Base-by-base conservation (phyloP, 495 filamentous ascomycete species). In the Neurospora terricola region DNA sequence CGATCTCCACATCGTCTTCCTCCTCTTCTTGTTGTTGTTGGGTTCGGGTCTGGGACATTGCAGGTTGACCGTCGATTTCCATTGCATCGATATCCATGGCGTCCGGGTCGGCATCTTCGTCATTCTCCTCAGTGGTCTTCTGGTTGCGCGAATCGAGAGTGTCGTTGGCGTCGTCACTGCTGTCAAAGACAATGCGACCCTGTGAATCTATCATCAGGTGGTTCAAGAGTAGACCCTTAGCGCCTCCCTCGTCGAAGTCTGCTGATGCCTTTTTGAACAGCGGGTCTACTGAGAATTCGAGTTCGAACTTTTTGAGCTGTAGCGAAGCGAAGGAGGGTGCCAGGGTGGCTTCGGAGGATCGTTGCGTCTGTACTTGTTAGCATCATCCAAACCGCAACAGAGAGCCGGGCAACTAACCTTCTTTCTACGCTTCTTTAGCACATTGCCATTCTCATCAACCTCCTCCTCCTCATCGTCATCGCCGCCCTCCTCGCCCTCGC, bases 191-290 rank as follows among this genome's bases (percentile, higher is more conserved):
- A 75, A 99, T 99, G 48, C 94, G 87, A 37, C 96, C 96, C 74
- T 93, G 87, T 7, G 89, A 86, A 82, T 99, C 96, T 73, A 99
- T 98, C 71, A 94, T 90, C 18, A 99, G 86, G 81, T 98, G 94
- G 80, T 99, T 99, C 21, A 99, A 85, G 27, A 99, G 85, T 40
- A 99, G 86, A 4, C 96, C 96, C 83, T 98, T 99, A 21, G 96
- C 96, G 70, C 96, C 96, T 34, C 96, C 96, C 83, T 99, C 96
- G 78, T 99, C 96, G 78, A 98, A 98, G 80, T 99, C 96, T 30
- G 96, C 96, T 4, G 94, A 94, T 0, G 94, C 96, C 77, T 99
- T 99, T 80, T 98, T 98, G 88, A 98, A 99, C 9, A 99, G 83
- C 4, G 96, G 96, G 77, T 99, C 96, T 34, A 99, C 96, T 2